phyloP scores from a whole-genome alignment of 164 flowering plant genomes.

The Chloranthus sessilifolius region DNA sequence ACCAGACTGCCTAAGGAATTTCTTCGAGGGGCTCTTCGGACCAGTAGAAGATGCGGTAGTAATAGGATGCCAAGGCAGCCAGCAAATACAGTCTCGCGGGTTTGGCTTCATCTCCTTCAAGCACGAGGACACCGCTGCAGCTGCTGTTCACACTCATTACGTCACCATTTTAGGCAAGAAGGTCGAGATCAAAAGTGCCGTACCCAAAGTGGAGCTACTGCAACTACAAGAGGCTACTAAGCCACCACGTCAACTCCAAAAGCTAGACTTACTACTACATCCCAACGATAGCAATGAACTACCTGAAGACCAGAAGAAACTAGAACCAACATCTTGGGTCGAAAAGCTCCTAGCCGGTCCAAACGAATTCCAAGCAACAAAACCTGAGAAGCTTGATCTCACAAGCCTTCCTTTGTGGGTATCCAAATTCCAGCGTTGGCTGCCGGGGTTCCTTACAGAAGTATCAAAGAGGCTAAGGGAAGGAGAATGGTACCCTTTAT shows the following conservation, averaged over 20 bases:
- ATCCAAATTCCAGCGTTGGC: constrained; percentile 43
- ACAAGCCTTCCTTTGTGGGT: constrained; percentile 40
- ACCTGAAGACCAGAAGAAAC: constrained; percentile 12
- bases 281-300: no score
- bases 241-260: neutral
- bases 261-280: no score
- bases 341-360: constrained; percentile 19
- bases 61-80: constrained; percentile 20
- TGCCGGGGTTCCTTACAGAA: constrained; percentile 37
- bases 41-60: constrained; percentile 44
- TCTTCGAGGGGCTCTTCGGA: constrained; percentile 46
- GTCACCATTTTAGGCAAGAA: constrained; percentile 35
- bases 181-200: constrained; percentile 45
- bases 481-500: constrained; percentile 50
- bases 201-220: constrained; percentile 22
- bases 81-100: constrained; percentile 36
- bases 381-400: constrained; percentile 3
- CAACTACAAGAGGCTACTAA: constrained; percentile 12
- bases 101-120: constrained; percentile 55
- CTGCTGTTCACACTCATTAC: constrained; percentile 41
- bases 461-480: constrained; percentile 21
- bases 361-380: neutral
- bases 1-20: constrained; percentile 31
- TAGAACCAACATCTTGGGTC: constrained; percentile 27
- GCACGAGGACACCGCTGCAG: constrained; percentile 35